Conservation (phyloP, 805 yeast species). For the Lachancea cidri region DNA sequence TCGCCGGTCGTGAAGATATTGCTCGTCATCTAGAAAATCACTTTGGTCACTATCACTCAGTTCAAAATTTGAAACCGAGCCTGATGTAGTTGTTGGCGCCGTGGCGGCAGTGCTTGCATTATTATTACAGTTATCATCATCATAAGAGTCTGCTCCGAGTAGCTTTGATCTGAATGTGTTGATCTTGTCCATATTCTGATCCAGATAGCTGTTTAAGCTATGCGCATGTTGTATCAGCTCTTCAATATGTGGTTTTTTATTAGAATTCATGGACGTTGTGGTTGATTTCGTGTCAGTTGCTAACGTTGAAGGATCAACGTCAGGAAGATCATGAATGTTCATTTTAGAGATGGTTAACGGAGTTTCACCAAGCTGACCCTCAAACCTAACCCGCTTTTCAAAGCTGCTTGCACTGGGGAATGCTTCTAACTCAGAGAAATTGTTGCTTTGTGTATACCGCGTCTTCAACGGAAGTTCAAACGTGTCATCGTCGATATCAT, state of each 20-base stretch:
- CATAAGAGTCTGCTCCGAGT: constrained; percentile 4
- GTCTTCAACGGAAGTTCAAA: constrained; percentile 27
- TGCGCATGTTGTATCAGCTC: constrained; percentile 27
- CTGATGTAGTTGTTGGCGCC: constrained; percentile 12
- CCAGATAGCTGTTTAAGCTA: constrained; percentile 23
- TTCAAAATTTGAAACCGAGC: constrained; percentile 27
- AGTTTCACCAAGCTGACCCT: constrained; percentile 2
- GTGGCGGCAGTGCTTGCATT: constrained; percentile 9
- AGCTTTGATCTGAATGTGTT: constrained; percentile 20
- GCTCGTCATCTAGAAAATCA: constrained; percentile 6
- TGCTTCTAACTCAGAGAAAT: constrained; percentile 21
- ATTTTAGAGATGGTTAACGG: background rate
- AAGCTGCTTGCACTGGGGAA: constrained; percentile 6
- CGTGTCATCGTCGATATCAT: constrained; percentile 17
- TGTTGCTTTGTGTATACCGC: constrained; percentile 13
- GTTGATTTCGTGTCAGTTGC: background rate
- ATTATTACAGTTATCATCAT: constrained; percentile 4
- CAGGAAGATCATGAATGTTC: background rate
- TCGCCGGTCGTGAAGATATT: constrained; percentile 1
- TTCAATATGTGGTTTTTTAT: constrained; percentile 21
- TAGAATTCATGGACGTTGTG: background rate
- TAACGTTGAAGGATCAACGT: background rate
- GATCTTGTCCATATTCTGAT: constrained; percentile 23
- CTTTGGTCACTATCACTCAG: constrained; percentile 22
- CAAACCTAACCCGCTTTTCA: constrained; percentile 20